Evolutionary conservation across 108 stramenopile genomes (phyloP).

Genomic region (Nitzschia sp.): DNA sequence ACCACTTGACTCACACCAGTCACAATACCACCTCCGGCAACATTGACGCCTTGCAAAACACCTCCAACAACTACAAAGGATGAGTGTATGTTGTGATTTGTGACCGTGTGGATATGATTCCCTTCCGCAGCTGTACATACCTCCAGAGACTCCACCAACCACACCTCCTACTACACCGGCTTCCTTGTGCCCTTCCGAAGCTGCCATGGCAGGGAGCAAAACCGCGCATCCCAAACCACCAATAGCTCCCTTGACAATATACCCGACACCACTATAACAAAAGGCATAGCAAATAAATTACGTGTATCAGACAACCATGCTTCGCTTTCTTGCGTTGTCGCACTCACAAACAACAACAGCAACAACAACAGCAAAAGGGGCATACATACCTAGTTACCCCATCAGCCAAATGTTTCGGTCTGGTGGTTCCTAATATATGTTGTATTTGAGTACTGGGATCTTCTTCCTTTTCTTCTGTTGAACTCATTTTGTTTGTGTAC

Average conservation of each 20-base stretch:
- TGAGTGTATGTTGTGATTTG: background rate
- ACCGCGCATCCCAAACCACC: slow-evolving; percentile 57
- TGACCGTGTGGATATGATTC: background rate
- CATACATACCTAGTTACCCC: slow-evolving; percentile 21
- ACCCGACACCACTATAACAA: slow-evolving; percentile 3
- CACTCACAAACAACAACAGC: too few species aligned
- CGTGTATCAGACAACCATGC: too few species aligned
- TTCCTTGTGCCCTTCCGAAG: slow-evolving; percentile 24
- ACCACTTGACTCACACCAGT: slow-evolving; percentile 56
- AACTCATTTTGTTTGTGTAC: too few species aligned
- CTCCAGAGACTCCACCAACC: slow-evolving; percentile 19
- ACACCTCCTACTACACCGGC: slow-evolving; percentile 35
- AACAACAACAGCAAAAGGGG: background rate
- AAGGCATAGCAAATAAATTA: background rate
- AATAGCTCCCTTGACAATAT: slow-evolving; percentile 54
- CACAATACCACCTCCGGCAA: slow-evolving; percentile 38
- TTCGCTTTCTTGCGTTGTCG: too few species aligned
- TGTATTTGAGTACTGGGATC: slow-evolving; percentile 27
- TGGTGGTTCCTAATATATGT: slow-evolving; percentile 30
- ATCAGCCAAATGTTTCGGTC: slow-evolving; percentile 39
- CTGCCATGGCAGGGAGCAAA: slow-evolving; percentile 43
- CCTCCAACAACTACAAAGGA: slow-evolving; percentile 42
- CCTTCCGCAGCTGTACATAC: slow-evolving; percentile 18
- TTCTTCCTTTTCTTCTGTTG: slow-evolving; percentile 1
- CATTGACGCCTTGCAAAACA: slow-evolving; percentile 40